These are phyloP conservation scores for Sesbania bispinosa DNA, from an alignment of 306 rosid species.

Conservation along the genomic window DNA sequence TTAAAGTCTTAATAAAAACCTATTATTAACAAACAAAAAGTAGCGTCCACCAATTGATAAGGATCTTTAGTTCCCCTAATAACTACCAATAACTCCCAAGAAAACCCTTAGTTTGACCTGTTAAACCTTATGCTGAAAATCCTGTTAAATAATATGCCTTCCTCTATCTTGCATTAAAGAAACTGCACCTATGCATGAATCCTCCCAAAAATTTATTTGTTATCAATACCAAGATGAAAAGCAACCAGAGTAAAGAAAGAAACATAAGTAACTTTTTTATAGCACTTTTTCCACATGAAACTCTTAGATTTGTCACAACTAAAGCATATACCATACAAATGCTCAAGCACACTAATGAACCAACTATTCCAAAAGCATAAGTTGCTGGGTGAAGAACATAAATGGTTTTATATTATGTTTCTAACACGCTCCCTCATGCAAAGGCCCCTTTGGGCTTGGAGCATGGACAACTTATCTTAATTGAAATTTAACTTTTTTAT, in stretches of 20 bases:
- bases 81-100: not conserved
- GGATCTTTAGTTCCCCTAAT: not conserved
- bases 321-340: conserved; percentile 2
- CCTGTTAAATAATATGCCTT: not conserved
- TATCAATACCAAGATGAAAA: not conserved
- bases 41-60: not conserved
- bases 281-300: not conserved
- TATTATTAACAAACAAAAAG: not conserved
- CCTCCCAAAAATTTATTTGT: not conserved
- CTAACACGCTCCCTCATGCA: too few species aligned
- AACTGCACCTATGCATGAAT: not conserved
- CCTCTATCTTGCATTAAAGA: not conserved
- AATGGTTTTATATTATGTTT: too few species aligned
- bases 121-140: too few species aligned
- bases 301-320: not conserved
- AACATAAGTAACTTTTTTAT: not conserved
- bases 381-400: too few species aligned
- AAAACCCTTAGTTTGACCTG: not conserved
- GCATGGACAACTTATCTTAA: too few species aligned
- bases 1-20: not conserved
- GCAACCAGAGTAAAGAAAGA: not conserved
- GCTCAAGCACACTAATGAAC: not conserved
- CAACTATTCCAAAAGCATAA: too few species aligned
- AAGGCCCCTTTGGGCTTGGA: too few species aligned
- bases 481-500: too few species aligned